phyloP scores from a whole-genome alignment of 2,329 filamentous ascomycete species.

The Sporothrix luriei region DNA sequence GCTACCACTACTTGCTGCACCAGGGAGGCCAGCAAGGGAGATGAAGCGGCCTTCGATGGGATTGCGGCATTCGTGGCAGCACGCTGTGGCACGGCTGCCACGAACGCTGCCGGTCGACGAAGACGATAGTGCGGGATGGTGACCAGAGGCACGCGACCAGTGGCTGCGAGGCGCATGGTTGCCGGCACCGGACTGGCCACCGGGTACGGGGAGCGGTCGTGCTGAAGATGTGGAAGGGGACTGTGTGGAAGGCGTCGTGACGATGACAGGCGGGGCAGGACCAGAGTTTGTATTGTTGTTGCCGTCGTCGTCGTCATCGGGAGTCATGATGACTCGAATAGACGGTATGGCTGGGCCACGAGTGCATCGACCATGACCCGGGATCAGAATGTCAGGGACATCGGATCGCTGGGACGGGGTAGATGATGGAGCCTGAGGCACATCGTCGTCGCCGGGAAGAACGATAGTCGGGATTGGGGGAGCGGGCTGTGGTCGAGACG shows the following conservation, averaged over 20 bases:
- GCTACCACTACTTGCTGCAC: slow-evolving; percentile 21
- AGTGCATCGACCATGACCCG: background rate
- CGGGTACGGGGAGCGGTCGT: slow-evolving; percentile 53
- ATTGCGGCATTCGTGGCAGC: slow-evolving; percentile 80
- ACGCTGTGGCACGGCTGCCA: slow-evolving; percentile 61
- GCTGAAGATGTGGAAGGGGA: slow-evolving; percentile 39
- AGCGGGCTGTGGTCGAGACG: slow-evolving; percentile 39
- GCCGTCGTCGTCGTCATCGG: slow-evolving; percentile 42
- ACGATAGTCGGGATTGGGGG: slow-evolving; percentile 47
- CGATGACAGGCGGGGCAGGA: background rate
- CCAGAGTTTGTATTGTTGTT: background rate
- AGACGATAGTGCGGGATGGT: background rate
- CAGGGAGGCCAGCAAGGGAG: slow-evolving; percentile 67
- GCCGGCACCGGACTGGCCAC: slow-evolving; percentile 40
- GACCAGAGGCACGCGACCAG: slow-evolving; percentile 59
- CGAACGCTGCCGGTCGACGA: slow-evolving; percentile 34
- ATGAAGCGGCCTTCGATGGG: slow-evolving; percentile 91
- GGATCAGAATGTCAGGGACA: background rate
- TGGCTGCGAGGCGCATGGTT: slow-evolving; percentile 49
- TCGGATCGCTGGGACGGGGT: background rate
- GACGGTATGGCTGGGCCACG: slow-evolving; percentile 36
- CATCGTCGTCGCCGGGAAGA: slow-evolving; percentile 40
- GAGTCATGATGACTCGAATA: slow-evolving; percentile 49
- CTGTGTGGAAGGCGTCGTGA: background rate
- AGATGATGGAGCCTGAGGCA: background rate